Evolutionary conservation across 192 early-diverging fungal genomes (phyloP), one percentile per base, ranked within the genome.

Genomic region (Linnemannia exigua): DNA sequence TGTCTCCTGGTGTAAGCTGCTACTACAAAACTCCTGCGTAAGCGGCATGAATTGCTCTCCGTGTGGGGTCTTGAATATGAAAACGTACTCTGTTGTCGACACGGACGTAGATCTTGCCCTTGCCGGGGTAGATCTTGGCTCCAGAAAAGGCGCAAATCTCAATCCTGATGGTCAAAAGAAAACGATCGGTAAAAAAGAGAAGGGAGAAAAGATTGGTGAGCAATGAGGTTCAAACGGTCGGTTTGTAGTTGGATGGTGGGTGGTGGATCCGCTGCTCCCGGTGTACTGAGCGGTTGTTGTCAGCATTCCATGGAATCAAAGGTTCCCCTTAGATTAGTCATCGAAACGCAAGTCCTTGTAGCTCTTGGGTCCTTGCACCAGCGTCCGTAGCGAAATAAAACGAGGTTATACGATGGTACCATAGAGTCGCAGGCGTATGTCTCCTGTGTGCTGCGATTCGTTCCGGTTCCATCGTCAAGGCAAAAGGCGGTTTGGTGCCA

Each of bases 51-150:
- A 22, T 22, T 69, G 67, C 28, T 25, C 19, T n/a, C 14, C 6
- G 16, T 36, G 20, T 58, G 6, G 47, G 33, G 8, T 48, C 51
- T 41, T 8, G 35, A 7, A 35, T 47, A 46, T 70, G n/a, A 75
- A 68, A 82, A 90, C 92, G 68, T 89, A 97, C 96, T 87, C 93
- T 94, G 93, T 89, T 95, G 95, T 99, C 99, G 78, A 90, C 79
- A 74, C 95, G 95, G 87, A 99, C 94, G 88, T 93, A 99, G 76
- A 95, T 92, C 93, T 95, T 97, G 79, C 99, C 99, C 90, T 97
- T 96, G 89, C 96, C 96, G 73, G 99, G 99, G 94, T 99, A 99
- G 95, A 99, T 99, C 95, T 99, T 99, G 94, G 95, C 96, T 85
- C 97, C 97, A 83, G 97, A 98, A 90, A 99, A 99, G 88, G 95